Evolutionary conservation across 1,284 basidiomycete species (phyloP).

Genomic region (Coniferiporia sulphurascens): DNA sequence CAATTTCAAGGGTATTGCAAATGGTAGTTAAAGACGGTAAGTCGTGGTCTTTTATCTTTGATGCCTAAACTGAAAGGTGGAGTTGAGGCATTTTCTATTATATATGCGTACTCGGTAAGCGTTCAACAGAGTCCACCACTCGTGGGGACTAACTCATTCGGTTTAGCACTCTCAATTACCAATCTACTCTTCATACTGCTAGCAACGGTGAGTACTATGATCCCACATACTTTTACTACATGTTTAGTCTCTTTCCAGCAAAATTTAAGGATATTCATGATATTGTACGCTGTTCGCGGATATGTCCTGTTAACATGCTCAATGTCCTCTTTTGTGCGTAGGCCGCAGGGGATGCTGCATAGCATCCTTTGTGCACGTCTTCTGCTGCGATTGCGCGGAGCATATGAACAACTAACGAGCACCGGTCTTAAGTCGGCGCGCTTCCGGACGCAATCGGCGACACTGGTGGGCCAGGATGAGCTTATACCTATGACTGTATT

Average conservation of each 20-base stretch:
- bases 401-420: conserved; percentile 5
- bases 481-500: neutral
- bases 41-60: neutral
- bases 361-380: conserved; percentile 14
- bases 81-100: conserved; percentile 9
- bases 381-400: conserved; percentile 10
- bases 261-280: conserved; percentile 6
- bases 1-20: neutral
- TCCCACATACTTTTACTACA: neutral
- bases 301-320: neutral
- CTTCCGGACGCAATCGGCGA: neutral
- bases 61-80: neutral
- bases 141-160: neutral
- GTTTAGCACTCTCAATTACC: neutral
- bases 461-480: neutral
- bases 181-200: conserved; percentile 9
- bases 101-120: conserved; percentile 9
- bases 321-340: neutral
- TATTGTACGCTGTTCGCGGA: neutral
- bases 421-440: conserved; percentile 2
- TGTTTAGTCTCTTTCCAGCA: neutral
- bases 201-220: conserved; percentile 3
- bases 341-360: conserved; percentile 13
- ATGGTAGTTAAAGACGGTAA: conserved; percentile 10
- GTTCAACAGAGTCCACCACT: neutral